Base-by-base conservation (phyloP, 352 stramenopile species). In the Ophiocytium majus region DNA sequence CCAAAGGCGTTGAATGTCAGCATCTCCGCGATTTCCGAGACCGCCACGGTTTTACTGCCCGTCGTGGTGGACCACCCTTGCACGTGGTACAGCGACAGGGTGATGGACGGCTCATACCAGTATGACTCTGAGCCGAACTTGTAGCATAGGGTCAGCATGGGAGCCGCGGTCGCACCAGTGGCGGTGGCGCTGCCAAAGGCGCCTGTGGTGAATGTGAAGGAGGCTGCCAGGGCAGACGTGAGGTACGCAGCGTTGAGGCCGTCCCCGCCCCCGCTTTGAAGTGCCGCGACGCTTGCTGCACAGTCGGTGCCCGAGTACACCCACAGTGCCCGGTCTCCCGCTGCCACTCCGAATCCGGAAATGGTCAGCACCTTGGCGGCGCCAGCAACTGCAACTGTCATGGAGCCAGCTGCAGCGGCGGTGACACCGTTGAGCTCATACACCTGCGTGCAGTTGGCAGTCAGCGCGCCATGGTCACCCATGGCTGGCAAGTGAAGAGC, bases 101-200 rank as follows among this genome's bases (percentile, higher is more conserved):
- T 75, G 35, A 87, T 79, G n/a, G 9, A 34, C 0, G 83, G 37
- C 43, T 84, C 81, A 10, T 85, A 64, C 80, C 83, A 75, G 66
- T 82, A 87, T 23, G 78, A 23, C 75, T 87, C 83, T 0, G 79
- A 82, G 17, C 79, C 79, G 34, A 85, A 87, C n/a, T 63, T 66
- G 50, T 85, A 87, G 79, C 83, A 87, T 0, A 87, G 75, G 17
- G 79, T 81, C 31, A 76, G 64, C 64, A 14, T 5, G 5, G 5
- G 64, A 37, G 64, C 64, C 5, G 5, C 17, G 31, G 5, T 76
- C 5, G 64, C 34, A 17, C 64, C 64, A 17, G 10, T 17, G 5
- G 64, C 64, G 64, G 10, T 17, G 5, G 31, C 64, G 34, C 34
- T 17, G 64, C 33, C 50, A 34, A 86, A 87, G 23, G 82, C 79